Evolutionary conservation across 1,284 basidiomycete genomes (phyloP), one percentile per base, ranked within the genome.

Genomic region (Papiliotrema flavescens): DNA sequence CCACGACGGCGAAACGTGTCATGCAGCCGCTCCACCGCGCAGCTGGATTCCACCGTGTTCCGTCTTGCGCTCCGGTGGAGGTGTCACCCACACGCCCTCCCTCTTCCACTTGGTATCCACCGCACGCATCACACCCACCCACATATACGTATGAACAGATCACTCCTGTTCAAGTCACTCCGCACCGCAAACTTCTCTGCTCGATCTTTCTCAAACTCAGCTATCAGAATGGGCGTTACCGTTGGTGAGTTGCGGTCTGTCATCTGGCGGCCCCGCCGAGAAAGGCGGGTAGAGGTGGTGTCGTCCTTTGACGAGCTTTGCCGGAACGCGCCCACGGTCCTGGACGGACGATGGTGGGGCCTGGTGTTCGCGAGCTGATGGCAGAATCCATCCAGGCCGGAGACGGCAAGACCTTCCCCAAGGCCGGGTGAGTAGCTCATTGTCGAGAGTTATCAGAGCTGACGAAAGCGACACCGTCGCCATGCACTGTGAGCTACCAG

Each of bases 361-460:
- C 17, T 17, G 13, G 44, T 43, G 46, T 37, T 53, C 43, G 3
- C 11, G 13, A 23, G 14, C 39, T 44, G 34, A 40, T 52, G 23
- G 19, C 32, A n/a, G 59, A 74, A 68, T 62, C 57, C 45, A 68
- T 78, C 64, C 50, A 68, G 43, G 54, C 70, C 59, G 76, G 76
- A 57, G 76, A 78, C 65, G 75, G 75, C 56, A 65, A 71, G 65
- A 73, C 51, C 66, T 77, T 73, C 70, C 74, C 76, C 66, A 72
- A 76, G 68, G 53, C 62, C 48, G 72, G 71, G 52, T 53, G 24
- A 53, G 53, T 48, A 24, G 35, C 11, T 13, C 49, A 19, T 11
- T 15, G 14, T 36, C 8, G 14, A 34, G 43, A 47, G n/a, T n/a
- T n/a, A n/a, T n/a, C 32, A 23, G 2, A 40, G 34, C 47, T 43